Conservation (phyloP, 75 land plant genomes). For the Isoetes taiwanensis region DNA sequence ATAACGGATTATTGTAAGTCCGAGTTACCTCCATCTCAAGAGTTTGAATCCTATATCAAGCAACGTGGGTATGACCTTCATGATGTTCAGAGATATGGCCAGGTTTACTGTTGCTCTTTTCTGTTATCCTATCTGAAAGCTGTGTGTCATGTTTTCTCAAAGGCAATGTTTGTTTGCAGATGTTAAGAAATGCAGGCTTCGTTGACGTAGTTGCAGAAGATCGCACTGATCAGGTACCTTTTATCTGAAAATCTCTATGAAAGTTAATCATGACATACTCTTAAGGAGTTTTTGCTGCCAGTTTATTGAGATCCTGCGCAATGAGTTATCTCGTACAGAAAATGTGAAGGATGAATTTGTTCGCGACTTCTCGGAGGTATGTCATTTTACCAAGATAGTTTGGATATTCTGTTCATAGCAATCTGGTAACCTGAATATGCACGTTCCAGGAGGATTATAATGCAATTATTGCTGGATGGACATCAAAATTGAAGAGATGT, state of each 20-base stretch:
- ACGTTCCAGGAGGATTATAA: slow-evolving; percentile 62
- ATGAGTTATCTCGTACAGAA: slow-evolving; percentile 52
- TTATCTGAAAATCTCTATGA: neutral
- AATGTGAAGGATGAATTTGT: slow-evolving; percentile 56
- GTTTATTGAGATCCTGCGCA: slow-evolving; percentile 60
- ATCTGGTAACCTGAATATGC: neutral
- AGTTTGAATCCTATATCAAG: slow-evolving; percentile 68
- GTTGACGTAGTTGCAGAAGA: slow-evolving; percentile 73
- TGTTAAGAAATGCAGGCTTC: slow-evolving; percentile 85
- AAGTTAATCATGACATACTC: neutral
- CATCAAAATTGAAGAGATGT: slow-evolving; percentile 57
- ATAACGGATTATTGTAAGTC: slow-evolving; percentile 89
- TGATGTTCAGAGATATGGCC: slow-evolving; percentile 68
- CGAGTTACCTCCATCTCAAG: slow-evolving; percentile 34
- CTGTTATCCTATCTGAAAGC: neutral
- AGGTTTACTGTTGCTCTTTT: slow-evolving; percentile 30
- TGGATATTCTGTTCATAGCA: neutral
- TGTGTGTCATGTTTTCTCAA: neutral
- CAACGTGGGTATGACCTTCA: slow-evolving; percentile 98
- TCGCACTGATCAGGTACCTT: slow-evolving; percentile 73
- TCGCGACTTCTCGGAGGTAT: slow-evolving; percentile 66
- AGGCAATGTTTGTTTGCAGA: slow-evolving; percentile 23
- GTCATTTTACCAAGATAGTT: neutral
- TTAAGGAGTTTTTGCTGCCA: slow-evolving; percentile 15
- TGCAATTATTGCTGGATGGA: slow-evolving; percentile 85